Conservation (phyloP, 2,329 filamentous ascomycete genomes). For the Calonectria pseudoturangicola region DNA sequence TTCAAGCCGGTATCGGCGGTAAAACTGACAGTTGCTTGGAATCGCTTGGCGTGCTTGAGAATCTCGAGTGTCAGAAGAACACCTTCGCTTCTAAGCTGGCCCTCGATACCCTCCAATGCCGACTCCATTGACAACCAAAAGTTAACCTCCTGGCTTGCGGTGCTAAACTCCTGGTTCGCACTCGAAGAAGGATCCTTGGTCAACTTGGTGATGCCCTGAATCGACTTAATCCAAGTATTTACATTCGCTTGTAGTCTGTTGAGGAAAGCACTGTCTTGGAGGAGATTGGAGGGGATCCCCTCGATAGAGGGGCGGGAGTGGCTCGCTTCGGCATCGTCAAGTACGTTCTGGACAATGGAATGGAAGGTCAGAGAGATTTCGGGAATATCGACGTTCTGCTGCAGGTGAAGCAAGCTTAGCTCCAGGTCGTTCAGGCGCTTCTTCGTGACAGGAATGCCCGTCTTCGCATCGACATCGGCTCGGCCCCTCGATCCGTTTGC, state of each 20-base stretch:
- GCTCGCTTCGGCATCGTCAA: slow-evolving; percentile 84
- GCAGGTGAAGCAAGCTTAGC: slow-evolving; percentile 90
- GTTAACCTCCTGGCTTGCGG: slow-evolving; percentile 97
- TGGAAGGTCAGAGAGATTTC: slow-evolving; percentile 92
- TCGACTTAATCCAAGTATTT: slow-evolving; percentile 99
- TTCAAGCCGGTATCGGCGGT: slow-evolving; percentile 96
- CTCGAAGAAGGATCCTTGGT: slow-evolving; percentile 85
- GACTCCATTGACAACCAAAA: slow-evolving; percentile 99
- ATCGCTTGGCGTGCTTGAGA: slow-evolving; percentile 96
- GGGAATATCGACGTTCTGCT: slow-evolving; percentile 98
- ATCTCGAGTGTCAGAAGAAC: slow-evolving; percentile 95
- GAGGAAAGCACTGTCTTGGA: slow-evolving; percentile 92
- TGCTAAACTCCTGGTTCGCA: slow-evolving; percentile 74
- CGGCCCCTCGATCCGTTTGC: slow-evolving; percentile 80
- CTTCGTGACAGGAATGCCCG: slow-evolving; percentile 96
- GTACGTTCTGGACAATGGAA: slow-evolving; percentile 88
- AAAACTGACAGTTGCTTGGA: slow-evolving; percentile 98
- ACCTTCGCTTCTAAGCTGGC: slow-evolving; percentile 90
- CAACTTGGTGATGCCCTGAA: slow-evolving; percentile 96
- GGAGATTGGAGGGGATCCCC: slow-evolving; percentile 82
- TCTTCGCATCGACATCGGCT: slow-evolving; percentile 91
- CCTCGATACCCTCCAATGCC: slow-evolving; percentile 92
- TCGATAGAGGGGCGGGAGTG: slow-evolving; percentile 84
- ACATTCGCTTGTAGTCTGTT: slow-evolving; percentile 96
- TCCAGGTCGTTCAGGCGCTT: slow-evolving; percentile 97